Evolutionary conservation across 2,329 filamentous ascomycete genomes (phyloP), one percentile per base, ranked within the genome.

Genomic region (Aspergillus hortae): DNA sequence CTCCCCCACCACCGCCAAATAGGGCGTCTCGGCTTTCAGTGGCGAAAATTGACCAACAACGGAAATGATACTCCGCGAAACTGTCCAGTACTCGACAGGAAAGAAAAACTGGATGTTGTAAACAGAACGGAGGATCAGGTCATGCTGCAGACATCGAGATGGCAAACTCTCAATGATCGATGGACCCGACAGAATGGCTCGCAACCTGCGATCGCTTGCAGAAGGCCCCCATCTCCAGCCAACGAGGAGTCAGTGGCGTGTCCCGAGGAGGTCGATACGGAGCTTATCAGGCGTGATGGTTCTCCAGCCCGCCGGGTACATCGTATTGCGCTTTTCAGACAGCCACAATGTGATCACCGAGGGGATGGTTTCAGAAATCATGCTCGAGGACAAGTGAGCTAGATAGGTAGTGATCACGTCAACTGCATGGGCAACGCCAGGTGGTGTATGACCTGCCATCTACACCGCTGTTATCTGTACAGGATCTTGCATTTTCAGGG

Each of bases 171-270:
- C 12, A 3, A 41, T 48, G 11, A 27, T 55, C 7, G 10, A 41
- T 55, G 49, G 61, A 60, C 62, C 63, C 63, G 62, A 63, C 64
- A 61, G 46, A 56, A 38, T 56, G 63, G 63, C 52, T 51, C 57
- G 50, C 46, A 49, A 61, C 53, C 52, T 61, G 27, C 40, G 56
- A 50, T 54, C 54, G 35, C 27, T 30, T 30, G 27, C 53, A 57
- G 53, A 47, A 47, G 35, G 48, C 38, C 47, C 47, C 36, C 44
- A 44, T 44, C 44, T 44, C 49, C 49, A 48, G 40, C 45, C 45
- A 52, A 52, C 44, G 42, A 52, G 45, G 33, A 52, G 30, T 33
- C 4, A 21, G 52, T 56, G 54, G 52, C 52, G 54, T 56, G 49
- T 40, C 21, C n/a, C 45, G 44, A 44, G 40, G 17, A 33, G 44